Evolutionary conservation across 352 stramenopile species (phyloP), one percentile per base, ranked within the genome.

Genomic region (Phytophthora melonis): DNA sequence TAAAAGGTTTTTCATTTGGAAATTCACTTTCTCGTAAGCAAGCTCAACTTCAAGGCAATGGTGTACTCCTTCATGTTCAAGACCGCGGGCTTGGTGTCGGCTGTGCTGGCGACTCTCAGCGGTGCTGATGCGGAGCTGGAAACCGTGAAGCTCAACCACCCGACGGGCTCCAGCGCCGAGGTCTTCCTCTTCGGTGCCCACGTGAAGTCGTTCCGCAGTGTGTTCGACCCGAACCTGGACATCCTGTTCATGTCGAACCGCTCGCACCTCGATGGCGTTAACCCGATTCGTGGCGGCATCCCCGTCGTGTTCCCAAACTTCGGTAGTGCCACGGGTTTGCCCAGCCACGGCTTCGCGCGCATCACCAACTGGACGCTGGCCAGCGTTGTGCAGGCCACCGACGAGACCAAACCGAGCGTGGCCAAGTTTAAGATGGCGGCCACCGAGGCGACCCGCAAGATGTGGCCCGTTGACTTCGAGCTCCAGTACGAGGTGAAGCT

Each of bases 41-140:
- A 50, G 11, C 36, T 18, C 16, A 11, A 23, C 18, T 21, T 21
- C 43, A 50, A 50, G 4, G 64, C 18, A 41, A 79, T 79, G 72
- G 58, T 70, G n/a, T 56, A 60, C 62, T 18, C 43, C 5, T 73
- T 63, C 32, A 23, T 80, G 25, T 57, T 74, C 30, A 71, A 74
- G 49, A 71, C 68, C 39, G 55, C 55, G 3, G 63, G 63, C 10
- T 36, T 80, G 16, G 63, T 70, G n/a, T 70, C 64, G n/a, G 59
- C 63, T 49, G 11, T 77, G 41, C 39, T 77, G n/a, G 64, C 55
- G 6, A 65, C 63, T 61, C 43, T 50, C 43, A 10, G 43, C 18
- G 14, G 43, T 21, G 32, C 43, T 3, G 60, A 64, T 71, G 63
- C 90, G 67, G 19, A 86, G 82, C 52, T 82, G 79, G 53, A 85